These are phyloP conservation scores for Calonectria pseudoreteaudii DNA, from an alignment of 2,329 filamentous ascomycete species.

Conservation along the genomic window DNA sequence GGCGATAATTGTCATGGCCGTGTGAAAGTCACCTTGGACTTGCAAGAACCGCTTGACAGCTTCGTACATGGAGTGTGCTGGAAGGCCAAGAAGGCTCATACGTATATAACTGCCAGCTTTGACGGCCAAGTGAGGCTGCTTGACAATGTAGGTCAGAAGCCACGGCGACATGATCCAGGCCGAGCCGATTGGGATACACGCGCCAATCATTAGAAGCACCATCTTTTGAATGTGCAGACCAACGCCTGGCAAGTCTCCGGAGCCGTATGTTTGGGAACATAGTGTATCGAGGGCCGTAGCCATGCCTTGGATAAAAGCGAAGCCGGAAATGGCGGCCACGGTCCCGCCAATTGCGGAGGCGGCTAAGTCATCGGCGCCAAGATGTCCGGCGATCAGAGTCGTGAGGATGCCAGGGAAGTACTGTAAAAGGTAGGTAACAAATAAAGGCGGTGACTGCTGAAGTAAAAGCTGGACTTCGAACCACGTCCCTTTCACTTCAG, in stretches of 20 bases:
- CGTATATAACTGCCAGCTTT: not conserved
- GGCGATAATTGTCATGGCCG: not conserved
- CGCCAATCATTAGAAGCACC: not conserved
- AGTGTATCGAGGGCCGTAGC: not conserved
- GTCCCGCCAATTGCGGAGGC: not conserved
- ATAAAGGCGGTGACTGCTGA: not conserved
- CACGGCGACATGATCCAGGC: not conserved
- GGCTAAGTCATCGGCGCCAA: not conserved
- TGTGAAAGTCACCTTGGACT: not conserved
- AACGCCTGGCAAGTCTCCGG: not conserved
- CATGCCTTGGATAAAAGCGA: not conserved
- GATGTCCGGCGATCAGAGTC: not conserved
- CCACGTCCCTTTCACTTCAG: not conserved
- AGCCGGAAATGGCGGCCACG: not conserved
- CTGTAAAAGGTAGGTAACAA: not conserved
- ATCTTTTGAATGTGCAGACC: not conserved
- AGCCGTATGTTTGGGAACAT: not conserved
- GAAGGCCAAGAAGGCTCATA: not conserved
- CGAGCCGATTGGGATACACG: not conserved
- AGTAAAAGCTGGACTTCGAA: not conserved
- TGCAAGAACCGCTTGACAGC: not conserved
- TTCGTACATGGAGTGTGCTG: not conserved
- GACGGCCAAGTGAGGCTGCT: not conserved
- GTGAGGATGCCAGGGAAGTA: not conserved
- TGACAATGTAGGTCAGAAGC: not conserved